Evolutionary conservation across 768 basidiomycete species (phyloP), one percentile per base, ranked within the genome.

Genomic region (Sarcomyxa edulis): DNA sequence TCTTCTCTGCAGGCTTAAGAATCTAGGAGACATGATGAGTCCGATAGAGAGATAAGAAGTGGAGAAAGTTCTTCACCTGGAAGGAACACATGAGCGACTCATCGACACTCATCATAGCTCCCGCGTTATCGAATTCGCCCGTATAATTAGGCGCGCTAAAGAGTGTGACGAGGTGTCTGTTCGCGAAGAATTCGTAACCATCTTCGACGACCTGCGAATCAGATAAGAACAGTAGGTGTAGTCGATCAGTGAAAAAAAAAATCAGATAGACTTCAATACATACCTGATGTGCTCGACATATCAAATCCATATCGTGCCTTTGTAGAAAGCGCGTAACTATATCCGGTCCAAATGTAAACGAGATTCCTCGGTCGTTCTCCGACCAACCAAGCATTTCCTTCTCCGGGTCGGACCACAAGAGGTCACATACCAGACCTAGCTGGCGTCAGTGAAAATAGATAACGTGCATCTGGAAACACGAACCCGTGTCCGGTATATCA

Each of bases 81-180:
- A 98, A 97, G 6, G 94, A 97, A 66, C 95, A 97, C 48, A 98
- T 61, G 48, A 98, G 62, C 7, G 95, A 96, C 65, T 97, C 95
- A 53, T 97, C 95, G 29, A 99, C 95, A 54, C 89, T 93, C 95
- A 98, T 99, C 95, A 99, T 99, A 23, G 95, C 95, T 25, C 95
- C 95, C 4, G 95, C 94, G 61, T 99, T 99, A 62, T 99, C 95
- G 54, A 99, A 99, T 68, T 98, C 88, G 47, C 91, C 87, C 51
- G 86, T 89, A 54, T 91, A 90, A 69, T 91, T 90, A 42, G 95
- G 95, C 37, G 95, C 95, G 16, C 92, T 95, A 69, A 98, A 98
- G 30, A 98, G 61, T 29, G 95, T 98, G 48, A 98, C 95, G 49
- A 98, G 65, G 67, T 95, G 93, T 48, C 95, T 76, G 67, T 98